phyloP scores from a whole-genome alignment of 2,329 filamentous ascomycete genomes.

The Arthrinium phaeospermum region DNA sequence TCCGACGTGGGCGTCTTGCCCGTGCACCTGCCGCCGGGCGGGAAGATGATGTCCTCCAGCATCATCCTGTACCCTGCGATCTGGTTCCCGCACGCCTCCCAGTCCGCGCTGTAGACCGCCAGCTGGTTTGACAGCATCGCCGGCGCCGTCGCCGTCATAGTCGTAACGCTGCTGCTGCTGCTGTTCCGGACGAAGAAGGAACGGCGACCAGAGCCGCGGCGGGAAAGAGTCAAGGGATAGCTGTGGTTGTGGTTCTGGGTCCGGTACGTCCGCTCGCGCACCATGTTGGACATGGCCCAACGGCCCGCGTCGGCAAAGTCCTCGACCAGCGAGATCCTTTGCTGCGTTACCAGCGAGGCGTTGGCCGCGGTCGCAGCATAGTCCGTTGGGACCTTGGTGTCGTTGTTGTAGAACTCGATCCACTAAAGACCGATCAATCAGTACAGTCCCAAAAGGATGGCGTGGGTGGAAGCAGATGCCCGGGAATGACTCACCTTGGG shows the following conservation, averaged over 20 bases:
- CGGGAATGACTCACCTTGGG: background rate
- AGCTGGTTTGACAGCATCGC: background rate
- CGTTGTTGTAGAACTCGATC: background rate
- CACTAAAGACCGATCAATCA: background rate
- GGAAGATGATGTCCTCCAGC: constrained; percentile 4
- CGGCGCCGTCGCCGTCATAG: too few species aligned
- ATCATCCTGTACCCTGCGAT: background rate
- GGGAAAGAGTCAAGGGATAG: too few species aligned
- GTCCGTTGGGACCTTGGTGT: background rate
- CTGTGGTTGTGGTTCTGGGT: background rate
- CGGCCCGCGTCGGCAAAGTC: constrained; percentile 6
- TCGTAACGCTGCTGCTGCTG: too few species aligned
- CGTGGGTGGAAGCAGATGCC: too few species aligned
- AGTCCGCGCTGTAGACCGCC: background rate
- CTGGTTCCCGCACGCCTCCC: background rate
- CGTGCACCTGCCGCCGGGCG: background rate
- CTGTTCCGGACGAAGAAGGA: background rate
- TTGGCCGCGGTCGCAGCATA: background rate
- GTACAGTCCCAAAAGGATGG: background rate
- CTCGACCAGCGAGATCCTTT: background rate
- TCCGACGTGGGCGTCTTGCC: background rate
- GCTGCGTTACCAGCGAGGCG: background rate
- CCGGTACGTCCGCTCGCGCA: background rate
- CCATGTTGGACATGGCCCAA: constrained; percentile 12
- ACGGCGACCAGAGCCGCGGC: background rate